Evolutionary conservation across 2,329 filamentous ascomycete genomes (phyloP).

Genomic region (Neofusicoccum kwambonambiense): DNA sequence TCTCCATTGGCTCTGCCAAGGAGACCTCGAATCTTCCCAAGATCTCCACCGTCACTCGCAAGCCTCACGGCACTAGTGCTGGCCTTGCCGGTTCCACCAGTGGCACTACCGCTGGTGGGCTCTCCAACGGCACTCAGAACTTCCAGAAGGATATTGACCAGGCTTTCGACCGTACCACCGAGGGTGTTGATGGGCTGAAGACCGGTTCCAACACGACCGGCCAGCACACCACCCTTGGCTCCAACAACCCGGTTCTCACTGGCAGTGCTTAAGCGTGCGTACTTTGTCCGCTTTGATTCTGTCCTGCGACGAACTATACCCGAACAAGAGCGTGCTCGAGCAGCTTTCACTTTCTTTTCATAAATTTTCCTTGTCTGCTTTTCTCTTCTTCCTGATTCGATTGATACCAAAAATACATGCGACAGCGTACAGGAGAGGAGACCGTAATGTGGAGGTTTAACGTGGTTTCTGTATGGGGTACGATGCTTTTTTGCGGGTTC

Average conservation of each 20-base stretch:
- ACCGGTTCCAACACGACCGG: neutral
- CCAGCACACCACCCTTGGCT: conserved; percentile 41
- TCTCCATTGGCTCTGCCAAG: conserved; percentile 76
- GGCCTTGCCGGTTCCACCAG: conserved; percentile 32
- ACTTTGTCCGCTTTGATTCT: neutral
- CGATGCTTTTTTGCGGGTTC: neutral
- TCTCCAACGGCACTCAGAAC: conserved; percentile 27
- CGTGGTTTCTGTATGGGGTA: neutral
- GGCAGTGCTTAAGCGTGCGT: conserved; percentile 32
- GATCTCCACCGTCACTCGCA: conserved; percentile 55
- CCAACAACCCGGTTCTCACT: conserved; percentile 45
- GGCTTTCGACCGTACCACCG: conserved; percentile 34
- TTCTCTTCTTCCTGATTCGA: neutral
- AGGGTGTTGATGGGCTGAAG: conserved; percentile 1
- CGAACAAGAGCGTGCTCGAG: neutral
- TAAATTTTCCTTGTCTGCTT: neutral
- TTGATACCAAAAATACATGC: conserved; percentile 7
- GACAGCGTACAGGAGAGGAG: neutral
- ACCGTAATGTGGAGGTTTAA: conserved; percentile 2
- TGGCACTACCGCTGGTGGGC: conserved; percentile 20
- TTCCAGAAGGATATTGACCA: conserved; percentile 48
- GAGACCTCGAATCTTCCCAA: conserved; percentile 71
- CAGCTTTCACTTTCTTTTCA: neutral
- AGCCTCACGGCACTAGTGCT: conserved; percentile 52
- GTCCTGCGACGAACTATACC: neutral